Base-by-base conservation (phyloP, 495 filamentous ascomycete genomes). In the Penicillium lagena region DNA sequence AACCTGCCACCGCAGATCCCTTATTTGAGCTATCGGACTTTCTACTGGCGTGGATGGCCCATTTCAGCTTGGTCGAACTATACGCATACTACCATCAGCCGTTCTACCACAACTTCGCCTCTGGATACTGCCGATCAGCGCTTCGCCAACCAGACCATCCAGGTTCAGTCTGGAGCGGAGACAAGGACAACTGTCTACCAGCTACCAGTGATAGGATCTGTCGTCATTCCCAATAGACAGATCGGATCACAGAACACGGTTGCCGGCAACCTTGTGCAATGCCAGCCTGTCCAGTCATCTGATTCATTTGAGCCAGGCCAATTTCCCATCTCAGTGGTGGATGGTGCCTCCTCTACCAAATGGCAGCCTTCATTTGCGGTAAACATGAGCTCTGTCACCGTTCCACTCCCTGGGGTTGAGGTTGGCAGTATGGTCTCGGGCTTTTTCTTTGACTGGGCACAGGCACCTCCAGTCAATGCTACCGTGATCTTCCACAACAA, bases 31-130 rank as follows among this genome's bases (percentile, higher is more conserved):
- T 80, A 85, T 49, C 79, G 84, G 9, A 83, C 73, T 9, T 80
- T 88, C 64, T 84, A 84, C 68, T 88, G 77, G 73, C 80, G 75
- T 40, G 84, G 84, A 29, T 78, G 76, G 60, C 78, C 81, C 10
- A 73, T 88, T 45, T 70, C 71, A 9, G 81, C 81, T 2, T 56
- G 58, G 46, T 77, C 81, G 7, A 87, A 88, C 63, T 64, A 70
- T 39, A 83, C 82, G 0, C 80, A 86, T 48, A 88, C 84, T 1
- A 80, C 70, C 6, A 57, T 88, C 29, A 72, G 68, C 11, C 77
- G 81, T 8, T 65, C 66, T 5, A 35, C 42, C 4, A 58, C 51
- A 1, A 47, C 54, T 6, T 9, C 58, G 12, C 60, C 66, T 7
- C 56, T 74, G 12, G 46, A 46, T 1, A 76, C 73, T 6, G 70